Evolutionary conservation across 768 basidiomycete species (phyloP), one percentile per base, ranked within the genome.

Genomic region (Tulasnella calospora): DNA sequence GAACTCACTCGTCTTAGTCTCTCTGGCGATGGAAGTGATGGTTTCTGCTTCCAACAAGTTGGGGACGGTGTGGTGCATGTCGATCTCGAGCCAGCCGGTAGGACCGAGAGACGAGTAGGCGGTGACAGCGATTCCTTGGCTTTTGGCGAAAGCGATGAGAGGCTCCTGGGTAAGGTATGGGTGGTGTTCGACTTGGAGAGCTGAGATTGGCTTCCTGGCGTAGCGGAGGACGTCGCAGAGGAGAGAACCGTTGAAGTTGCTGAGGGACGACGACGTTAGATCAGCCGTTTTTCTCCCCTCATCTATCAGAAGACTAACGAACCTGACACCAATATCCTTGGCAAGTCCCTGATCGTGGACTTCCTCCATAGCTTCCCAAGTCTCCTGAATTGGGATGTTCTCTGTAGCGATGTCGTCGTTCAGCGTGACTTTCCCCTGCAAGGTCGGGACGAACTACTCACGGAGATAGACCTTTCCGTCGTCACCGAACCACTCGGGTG

Each of bases 271-370:
- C 78, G n/a, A n/a, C n/a, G n/a, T n/a, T n/a, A n/a, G 55, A 27
- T 57, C 30, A 70, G 47, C 67, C 21, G 0, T 35, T 5, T 3
- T 40, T 27, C n/a, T 27, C 35, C 23, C 21, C 47, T 40, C 33
- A 21, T 19, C 51, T 57, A n/a, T 12, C 41, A 1, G 70, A 69
- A 47, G 73, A 30, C 9, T 19, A 23, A 81, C 83, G 55, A 81
- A 90, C 91, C 90, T 91, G 80, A 94, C 82, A 78, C 94, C 95
- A 81, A 96, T 94, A 82, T 94, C 92, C 86, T 89, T 93, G 13
- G 86, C 89, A 55, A 91, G 83, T 10, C 91, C 91, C 61, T 88
- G 87, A 80, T 93, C 91, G 71, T 91, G 91, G 30, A 96, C 88
- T 79, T 87, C 86, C 84, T 97, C 95, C 90, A 97, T 89, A 21